Base-by-base conservation (phyloP, 2,329 filamentous ascomycete species). In the Neonectria magnoliae region DNA sequence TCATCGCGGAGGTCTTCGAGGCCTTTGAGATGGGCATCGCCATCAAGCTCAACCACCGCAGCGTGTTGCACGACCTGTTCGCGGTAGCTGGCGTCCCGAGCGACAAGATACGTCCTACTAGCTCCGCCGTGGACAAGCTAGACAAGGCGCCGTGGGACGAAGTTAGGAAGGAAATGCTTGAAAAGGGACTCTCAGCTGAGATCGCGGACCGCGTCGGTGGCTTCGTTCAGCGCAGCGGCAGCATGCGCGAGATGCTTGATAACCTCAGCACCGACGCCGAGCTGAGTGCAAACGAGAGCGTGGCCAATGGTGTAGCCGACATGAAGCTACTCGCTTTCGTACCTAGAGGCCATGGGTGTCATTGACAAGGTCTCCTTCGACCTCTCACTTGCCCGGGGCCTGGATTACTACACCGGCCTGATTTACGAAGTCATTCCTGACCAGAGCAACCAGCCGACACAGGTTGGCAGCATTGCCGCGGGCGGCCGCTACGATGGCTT, bases 41-140 rank as follows among this genome's bases (percentile, higher is more conserved):
- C 2, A 96, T 98, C 81, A 97, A 98, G 76, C 85, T 97, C 76
- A 98, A 98, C 82, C 93, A 98, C 87, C 88, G 95, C 72, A 95
- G 97, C 81, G 94, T 98, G 54, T 85, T 98, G 16, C 94, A 98
- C 74, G 94, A 94, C 62, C 87, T 98, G 71, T 98, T 98, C 80
- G 88, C 93, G 77, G 93, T 97, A 25, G 94, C 93, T 72, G 94
- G 94, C 68, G 94, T 98, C 14, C 93, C 94, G 1, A 82, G 87
- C 62, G 91, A 97, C 62, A 94, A 97, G 84, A 92, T 97, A 70
- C 88, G 95, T 60, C 89, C 92, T 27, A 98, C 98, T 75, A 96
- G 92, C 44, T 96, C 92, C 25, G 94, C 95, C 1, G 94, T 98
- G 51, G 95, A 98, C 83, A 98, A 98, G 84, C 84, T 98, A 59